Evolutionary conservation across 768 basidiomycete species (phyloP), one percentile per base, ranked within the genome.

Genomic region (Phylloporus sp.): DNA sequence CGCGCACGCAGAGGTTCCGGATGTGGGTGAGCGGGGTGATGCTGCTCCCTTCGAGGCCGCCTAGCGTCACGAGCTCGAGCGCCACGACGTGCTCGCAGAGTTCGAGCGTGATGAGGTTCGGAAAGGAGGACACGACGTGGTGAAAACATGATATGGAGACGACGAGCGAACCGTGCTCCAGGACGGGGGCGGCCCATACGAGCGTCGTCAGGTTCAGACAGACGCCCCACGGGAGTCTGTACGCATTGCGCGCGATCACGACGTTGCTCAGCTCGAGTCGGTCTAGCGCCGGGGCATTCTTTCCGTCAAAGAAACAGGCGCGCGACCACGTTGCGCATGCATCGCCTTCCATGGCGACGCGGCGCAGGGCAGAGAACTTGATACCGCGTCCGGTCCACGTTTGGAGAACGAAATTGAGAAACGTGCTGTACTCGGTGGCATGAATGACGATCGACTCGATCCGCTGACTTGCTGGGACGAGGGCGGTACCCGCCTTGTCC

Each of bases 201-300:
- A 60, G 55, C n/a, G 50, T 60, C 17, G 58, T 60, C 24, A 60
- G 27, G 29, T 51, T 58, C 24, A 38, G 22, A 6, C 55, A 45
- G 4, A 22, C 29, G 17, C 45, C 59, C 52, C 46, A 60, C 1
- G 48, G 29, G 5, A 54, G 47, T 20, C 38, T 44, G 28, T 26
- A 22, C 10, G 27, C 22, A 18, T 53, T 8, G 26, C 44, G 31
- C 20, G 55, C 40, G n/a, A 60, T 40, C 24, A 46, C 49, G 24
- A 58, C 42, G 40, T 60, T 60, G 35, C 17, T 45, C n/a, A 59
- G 26, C 38, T 60, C 49, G 18, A 59, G 49, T 3, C 35, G 44
- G 27, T 54, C 45, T 7, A 60, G 43, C 7, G 0, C 14, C 0
- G 58, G 55, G 5, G 59, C 48, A 3, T 48, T 58, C 23, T n/a